These are phyloP conservation scores for Citrus cavaleriei DNA, from an alignment of 345 rosid species.

Conservation along the genomic window DNA sequence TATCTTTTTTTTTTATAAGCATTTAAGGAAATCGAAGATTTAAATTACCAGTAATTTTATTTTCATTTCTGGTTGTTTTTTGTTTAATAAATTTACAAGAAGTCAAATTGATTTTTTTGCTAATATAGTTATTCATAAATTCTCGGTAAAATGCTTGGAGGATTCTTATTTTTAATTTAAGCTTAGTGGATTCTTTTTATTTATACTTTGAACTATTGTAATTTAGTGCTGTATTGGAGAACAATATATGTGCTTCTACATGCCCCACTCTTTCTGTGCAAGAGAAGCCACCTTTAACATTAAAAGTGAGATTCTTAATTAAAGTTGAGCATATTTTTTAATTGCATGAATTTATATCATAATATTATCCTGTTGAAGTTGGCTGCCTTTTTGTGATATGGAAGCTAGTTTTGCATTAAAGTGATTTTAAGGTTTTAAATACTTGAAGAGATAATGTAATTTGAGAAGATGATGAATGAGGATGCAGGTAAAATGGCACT, in stretches of 20 bases:
- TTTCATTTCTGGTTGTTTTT: not conserved
- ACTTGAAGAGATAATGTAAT: not conserved
- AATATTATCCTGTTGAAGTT: not conserved
- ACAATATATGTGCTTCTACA: not conserved
- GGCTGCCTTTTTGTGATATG: not conserved
- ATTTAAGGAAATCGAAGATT: too few species aligned
- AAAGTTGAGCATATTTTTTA: slow-evolving; percentile 1
- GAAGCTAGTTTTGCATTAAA: not conserved
- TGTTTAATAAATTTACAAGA: not conserved
- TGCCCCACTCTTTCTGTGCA: not conserved
- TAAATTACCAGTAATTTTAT: not conserved
- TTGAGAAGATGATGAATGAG: not conserved
- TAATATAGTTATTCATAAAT: not conserved
- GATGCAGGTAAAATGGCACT: not conserved
- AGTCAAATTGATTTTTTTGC: not conserved
- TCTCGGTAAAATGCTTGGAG: not conserved
- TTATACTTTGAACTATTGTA: not conserved
- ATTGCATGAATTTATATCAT: not conserved
- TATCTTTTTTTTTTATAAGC: too few species aligned
- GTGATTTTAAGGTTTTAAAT: not conserved
- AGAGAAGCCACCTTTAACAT: not conserved
- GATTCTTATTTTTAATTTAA: not conserved
- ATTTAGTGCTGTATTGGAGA: too few species aligned
- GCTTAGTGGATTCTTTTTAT: not conserved
- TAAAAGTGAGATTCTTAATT: not conserved